Conservation (phyloP, 768 basidiomycete genomes). For the Lentinula sp. region DNA sequence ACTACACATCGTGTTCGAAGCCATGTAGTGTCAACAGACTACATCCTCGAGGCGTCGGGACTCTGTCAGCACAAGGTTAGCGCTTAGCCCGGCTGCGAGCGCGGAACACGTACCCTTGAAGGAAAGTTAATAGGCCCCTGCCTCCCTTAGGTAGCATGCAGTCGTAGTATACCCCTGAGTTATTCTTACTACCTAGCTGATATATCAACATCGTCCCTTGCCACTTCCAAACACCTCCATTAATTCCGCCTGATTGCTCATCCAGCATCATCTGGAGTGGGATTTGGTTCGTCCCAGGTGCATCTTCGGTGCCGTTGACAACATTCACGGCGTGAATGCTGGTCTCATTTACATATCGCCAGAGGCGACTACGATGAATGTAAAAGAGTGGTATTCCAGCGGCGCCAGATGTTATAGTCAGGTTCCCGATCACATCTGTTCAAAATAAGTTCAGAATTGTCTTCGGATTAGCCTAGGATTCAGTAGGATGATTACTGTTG, state of each 20-base stretch:
- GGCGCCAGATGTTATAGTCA: constrained; percentile 35
- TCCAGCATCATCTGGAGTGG: constrained; percentile 44
- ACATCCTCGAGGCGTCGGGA: constrained; percentile 32
- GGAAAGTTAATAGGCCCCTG: constrained; percentile 43
- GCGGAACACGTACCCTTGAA: constrained; percentile 32
- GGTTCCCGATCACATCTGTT: constrained; percentile 41
- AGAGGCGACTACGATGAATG: constrained; percentile 44
- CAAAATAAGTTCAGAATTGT: not conserved
- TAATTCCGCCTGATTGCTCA: not conserved
- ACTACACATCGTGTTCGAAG: constrained; percentile 21
- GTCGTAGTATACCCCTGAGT: constrained; percentile 39
- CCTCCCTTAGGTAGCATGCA: constrained; percentile 31
- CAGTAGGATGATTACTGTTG: not conserved
- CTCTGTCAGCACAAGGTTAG: constrained; percentile 15
- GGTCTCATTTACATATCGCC: constrained; percentile 50
- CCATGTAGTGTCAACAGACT: constrained; percentile 37
- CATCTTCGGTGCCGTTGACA: constrained; percentile 36
- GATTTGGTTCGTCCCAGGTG: constrained; percentile 22
- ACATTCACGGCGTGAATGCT: constrained; percentile 50
- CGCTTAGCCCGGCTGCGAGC: constrained; percentile 1
- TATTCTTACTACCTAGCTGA: constrained; percentile 35
- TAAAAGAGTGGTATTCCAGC: constrained; percentile 45
- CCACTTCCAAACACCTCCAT: constrained; percentile 24
- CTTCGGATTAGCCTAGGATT: not conserved
- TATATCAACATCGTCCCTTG: constrained; percentile 45